Conservation (phyloP, 2,329 filamentous ascomycete species). For the Xylariaceae sp. region DNA sequence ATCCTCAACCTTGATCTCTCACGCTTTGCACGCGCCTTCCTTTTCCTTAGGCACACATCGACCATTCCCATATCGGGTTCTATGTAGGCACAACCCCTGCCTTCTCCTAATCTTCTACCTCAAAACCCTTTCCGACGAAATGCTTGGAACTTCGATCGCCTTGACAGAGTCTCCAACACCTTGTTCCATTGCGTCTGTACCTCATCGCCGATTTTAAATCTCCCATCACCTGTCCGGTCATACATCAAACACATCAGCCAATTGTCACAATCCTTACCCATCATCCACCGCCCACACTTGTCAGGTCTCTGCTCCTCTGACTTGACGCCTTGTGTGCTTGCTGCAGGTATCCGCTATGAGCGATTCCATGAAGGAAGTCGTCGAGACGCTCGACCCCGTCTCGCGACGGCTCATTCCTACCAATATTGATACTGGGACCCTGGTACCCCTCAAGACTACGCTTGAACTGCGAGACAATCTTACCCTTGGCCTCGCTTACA, state of each 20-base stretch:
- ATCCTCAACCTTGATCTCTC: neutral
- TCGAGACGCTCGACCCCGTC: conserved; percentile 46
- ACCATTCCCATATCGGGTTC: conserved; percentile 6
- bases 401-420: conserved; percentile 41
- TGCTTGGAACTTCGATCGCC: conserved; percentile 4
- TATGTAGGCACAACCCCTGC: conserved; percentile 14
- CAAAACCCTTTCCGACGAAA: conserved; percentile 1
- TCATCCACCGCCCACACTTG: neutral
- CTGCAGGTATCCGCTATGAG: conserved; percentile 44
- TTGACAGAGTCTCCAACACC: conserved; percentile 1
- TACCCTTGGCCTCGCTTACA: conserved; percentile 66
- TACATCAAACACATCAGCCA: neutral
- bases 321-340: conserved; percentile 38
- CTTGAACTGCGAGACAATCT: conserved; percentile 67
- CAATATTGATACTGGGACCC: conserved; percentile 41
- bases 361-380: conserved; percentile 46
- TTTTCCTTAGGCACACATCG: neutral
- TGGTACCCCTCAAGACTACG: conserved; percentile 69
- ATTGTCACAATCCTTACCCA: conserved; percentile 14
- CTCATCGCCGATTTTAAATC: conserved; percentile 2
- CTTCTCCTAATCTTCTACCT: conserved; percentile 3
- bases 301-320: conserved; percentile 21
- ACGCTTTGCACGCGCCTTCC: conserved; percentile 17
- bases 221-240: conserved; percentile 1
- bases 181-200: conserved; percentile 9